Conservation (phyloP, 352 stramenopile genomes). For the Phytophthora palmivora region DNA sequence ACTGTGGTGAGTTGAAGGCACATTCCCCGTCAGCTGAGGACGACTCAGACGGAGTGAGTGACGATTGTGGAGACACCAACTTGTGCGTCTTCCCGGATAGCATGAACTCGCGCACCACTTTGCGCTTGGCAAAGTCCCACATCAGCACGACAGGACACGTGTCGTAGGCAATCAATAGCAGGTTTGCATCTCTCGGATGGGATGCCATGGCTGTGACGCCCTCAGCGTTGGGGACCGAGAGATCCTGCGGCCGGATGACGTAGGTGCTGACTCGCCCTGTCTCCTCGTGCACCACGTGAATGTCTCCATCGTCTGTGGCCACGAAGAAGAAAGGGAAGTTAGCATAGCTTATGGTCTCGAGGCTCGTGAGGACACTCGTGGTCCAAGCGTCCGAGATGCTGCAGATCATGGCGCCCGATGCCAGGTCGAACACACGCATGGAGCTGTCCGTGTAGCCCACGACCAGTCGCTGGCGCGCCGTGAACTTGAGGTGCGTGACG, state of each 20-base stretch:
- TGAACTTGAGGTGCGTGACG: constrained; percentile 69
- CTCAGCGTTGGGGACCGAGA: constrained; percentile 24
- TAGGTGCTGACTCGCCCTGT: constrained; percentile 76
- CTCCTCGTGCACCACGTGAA: constrained; percentile 82
- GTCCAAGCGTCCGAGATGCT: constrained; percentile 62
- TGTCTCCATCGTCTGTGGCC: constrained; percentile 68
- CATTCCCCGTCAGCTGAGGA: constrained; percentile 15
- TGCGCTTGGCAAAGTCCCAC: constrained; percentile 77
- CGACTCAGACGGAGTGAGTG: constrained; percentile 15
- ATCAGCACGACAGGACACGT: constrained; percentile 52
- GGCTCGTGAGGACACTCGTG: constrained; percentile 59
- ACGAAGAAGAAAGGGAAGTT: constrained; percentile 78
- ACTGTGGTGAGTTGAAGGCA: constrained; percentile 56
- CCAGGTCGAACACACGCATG: constrained; percentile 67
- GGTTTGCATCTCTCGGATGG: constrained; percentile 68
- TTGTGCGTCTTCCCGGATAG: constrained; percentile 36
- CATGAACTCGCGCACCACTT: constrained; percentile 55
- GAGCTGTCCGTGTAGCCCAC: constrained; percentile 74
- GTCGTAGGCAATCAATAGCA: constrained; percentile 73
- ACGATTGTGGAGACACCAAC: constrained; percentile 13
- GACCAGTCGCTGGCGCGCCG: constrained; percentile 66
- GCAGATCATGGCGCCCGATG: constrained; percentile 26
- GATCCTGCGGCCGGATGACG: constrained; percentile 58
- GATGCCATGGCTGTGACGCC: constrained; percentile 57
- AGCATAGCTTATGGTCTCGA: constrained; percentile 70